Conservation (phyloP, 495 filamentous ascomycete genomes). For the Trichoderma virens region DNA sequence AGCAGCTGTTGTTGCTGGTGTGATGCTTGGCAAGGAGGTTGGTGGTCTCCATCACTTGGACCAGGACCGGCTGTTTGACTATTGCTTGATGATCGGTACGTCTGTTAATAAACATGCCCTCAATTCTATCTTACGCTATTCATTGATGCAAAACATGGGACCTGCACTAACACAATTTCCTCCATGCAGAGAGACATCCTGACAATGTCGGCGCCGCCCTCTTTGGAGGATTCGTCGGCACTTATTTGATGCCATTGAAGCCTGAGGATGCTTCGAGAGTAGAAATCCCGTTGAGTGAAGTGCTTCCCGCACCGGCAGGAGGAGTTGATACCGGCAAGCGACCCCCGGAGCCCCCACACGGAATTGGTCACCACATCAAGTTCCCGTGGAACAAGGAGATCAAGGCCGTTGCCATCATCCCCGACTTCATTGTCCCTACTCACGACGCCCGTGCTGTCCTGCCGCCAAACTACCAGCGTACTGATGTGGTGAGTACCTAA, state of each 20-base stretch:
- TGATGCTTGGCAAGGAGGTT: conserved; percentile 82
- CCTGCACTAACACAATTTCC: conserved; percentile 15
- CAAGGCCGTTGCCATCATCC: conserved; percentile 90
- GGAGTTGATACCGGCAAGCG: conserved; percentile 76
- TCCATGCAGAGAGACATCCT: conserved; percentile 71
- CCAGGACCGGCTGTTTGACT: conserved; percentile 83
- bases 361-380: conserved; percentile 88
- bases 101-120: background rate
- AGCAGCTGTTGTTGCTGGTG: conserved; percentile 89
- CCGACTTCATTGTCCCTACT: conserved; percentile 86
- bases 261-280: conserved; percentile 76
- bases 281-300: conserved; percentile 93
- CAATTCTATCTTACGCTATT: too few relatives aligned
- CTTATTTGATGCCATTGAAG: conserved; percentile 83
- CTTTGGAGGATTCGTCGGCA: conserved; percentile 95
- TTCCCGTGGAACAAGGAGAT: conserved; percentile 89
- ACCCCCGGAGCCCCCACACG: conserved; percentile 79
- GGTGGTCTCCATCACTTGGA: conserved; percentile 67
- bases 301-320: conserved; percentile 77
- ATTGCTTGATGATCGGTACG: conserved; percentile 83
- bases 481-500: conserved; percentile 58
- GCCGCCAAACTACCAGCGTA: conserved; percentile 63
- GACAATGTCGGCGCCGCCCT: conserved; percentile 94
- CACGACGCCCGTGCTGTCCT: conserved; percentile 78
- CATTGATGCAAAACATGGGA: too few relatives aligned